These are phyloP conservation scores for Leishmania gerbilli DNA, from an alignment of 208 protist species.

Conservation along the genomic window DNA sequence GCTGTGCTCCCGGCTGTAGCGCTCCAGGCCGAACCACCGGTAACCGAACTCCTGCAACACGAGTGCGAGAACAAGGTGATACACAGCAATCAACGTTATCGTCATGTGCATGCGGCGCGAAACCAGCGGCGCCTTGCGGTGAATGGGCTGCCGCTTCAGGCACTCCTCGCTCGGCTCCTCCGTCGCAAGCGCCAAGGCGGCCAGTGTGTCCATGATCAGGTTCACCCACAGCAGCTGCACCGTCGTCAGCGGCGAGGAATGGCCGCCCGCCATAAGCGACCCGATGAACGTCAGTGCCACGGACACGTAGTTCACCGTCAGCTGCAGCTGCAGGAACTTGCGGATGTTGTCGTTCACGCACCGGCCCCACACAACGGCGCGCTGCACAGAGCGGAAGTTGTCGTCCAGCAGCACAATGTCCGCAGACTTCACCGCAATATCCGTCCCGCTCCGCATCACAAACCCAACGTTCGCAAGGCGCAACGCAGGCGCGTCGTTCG, in stretches of 20 bases:
- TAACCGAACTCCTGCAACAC: constrained; percentile 41
- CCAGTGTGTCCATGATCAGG: constrained; percentile 99
- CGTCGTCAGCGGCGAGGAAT: constrained; percentile 85
- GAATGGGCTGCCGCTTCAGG: constrained; percentile 61
- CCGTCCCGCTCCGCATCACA: constrained; percentile 97
- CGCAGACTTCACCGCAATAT: constrained; percentile 94
- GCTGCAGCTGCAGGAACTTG: constrained; percentile 99
- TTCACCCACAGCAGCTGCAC: constrained; percentile 99
- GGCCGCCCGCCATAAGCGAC: constrained; percentile 56
- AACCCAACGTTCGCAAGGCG: constrained; percentile 97
- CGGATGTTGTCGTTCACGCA: constrained; percentile 92
- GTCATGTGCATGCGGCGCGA: constrained; percentile 85
- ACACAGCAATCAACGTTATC: constrained; percentile 60
- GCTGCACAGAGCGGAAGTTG: constrained; percentile 98
- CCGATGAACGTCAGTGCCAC: constrained; percentile 95
- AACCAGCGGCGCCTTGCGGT: constrained; percentile 85
- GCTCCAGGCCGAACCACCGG: constrained; percentile 41
- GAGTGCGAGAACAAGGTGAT: constrained; percentile 74
- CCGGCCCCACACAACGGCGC: constrained; percentile 92
- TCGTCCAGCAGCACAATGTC: constrained; percentile 97
- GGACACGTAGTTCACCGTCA: constrained; percentile 97
- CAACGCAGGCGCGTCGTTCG: constrained; percentile 98
- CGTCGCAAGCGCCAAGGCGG: constrained; percentile 95
- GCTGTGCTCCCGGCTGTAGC: constrained; percentile 52
- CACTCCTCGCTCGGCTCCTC: constrained; percentile 93